These are phyloP conservation scores for Pelargonium fulgidum DNA, from an alignment of 441 rosid species.

Conservation along the genomic window DNA sequence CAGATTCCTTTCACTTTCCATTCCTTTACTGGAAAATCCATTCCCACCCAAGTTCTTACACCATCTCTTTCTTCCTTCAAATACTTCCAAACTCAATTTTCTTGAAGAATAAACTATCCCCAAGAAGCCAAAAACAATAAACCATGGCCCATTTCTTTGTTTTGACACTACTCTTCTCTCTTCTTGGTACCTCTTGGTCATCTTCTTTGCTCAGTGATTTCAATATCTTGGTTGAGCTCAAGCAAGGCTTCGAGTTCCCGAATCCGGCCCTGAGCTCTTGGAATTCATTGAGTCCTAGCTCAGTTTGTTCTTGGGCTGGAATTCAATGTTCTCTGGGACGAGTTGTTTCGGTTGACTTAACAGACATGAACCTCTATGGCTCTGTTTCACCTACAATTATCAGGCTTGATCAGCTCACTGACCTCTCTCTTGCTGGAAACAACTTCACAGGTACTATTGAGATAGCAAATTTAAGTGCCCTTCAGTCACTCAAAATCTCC, in stretches of 20 bases:
- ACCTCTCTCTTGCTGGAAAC: constrained; percentile 43
- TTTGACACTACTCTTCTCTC: constrained; percentile 35
- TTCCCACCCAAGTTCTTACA: constrained; percentile 25
- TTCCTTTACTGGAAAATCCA: constrained; percentile 33
- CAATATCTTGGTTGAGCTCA: constrained; percentile 37
- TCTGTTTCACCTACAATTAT: constrained; percentile 32
- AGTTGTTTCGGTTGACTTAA: constrained; percentile 38
- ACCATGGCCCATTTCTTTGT: constrained; percentile 46
- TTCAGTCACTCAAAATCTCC: constrained; percentile 38
- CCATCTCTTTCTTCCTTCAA: constrained; percentile 35
- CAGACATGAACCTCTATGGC: constrained; percentile 37
- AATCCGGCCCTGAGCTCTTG: constrained; percentile 39
- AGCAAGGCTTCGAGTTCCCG: constrained; percentile 41
- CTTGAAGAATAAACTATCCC: constrained; percentile 20
- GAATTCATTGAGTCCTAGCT: constrained; percentile 35
- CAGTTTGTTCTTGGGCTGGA: constrained; percentile 42
- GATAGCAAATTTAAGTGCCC: constrained; percentile 25
- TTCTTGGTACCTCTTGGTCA: constrained; percentile 25
- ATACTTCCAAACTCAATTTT: constrained; percentile 32
- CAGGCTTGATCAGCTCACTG: constrained; percentile 32
- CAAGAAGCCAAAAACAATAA: constrained; percentile 8
- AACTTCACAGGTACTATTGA: constrained; percentile 36
- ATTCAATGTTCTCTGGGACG: constrained; percentile 30
- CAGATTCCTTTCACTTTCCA: constrained; percentile 49
- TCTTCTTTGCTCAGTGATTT: constrained; percentile 43